Percentiles rank a stretch among this genome's conserved stretches.
Evolutionary conservation across 2,329 filamentous ascomycete genomes (phyloP).

Genomic region (Arachnopeziza araneosa): DNA sequence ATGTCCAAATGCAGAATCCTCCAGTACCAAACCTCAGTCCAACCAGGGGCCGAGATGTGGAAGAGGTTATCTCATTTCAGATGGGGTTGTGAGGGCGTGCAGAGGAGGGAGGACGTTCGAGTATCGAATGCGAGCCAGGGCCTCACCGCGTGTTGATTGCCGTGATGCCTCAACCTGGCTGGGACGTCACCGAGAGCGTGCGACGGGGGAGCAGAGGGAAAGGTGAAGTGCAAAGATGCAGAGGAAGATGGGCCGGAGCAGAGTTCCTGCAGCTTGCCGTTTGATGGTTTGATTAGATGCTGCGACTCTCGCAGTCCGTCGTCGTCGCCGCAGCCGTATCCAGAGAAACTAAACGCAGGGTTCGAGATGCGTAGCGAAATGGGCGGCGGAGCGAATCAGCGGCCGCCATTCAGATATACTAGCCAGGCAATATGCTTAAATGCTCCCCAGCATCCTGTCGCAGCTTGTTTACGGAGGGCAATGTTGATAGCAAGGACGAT

Average conservation of each 20-base stretch:
- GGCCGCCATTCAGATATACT: neutral
- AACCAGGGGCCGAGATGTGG: conserved; percentile 27
- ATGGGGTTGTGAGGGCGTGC: conserved; percentile 1
- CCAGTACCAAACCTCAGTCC: conserved; percentile 23
- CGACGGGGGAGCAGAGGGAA: too few species aligned
- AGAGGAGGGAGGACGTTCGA: conserved; percentile 5
- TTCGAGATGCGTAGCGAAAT: neutral
- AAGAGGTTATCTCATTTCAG: conserved; percentile 30
- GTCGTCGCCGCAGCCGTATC: neutral
- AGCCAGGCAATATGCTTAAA: neutral
- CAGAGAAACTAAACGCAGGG: neutral
- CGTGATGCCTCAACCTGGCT: neutral
- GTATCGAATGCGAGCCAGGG: neutral
- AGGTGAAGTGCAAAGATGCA: neutral
- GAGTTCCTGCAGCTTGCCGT: neutral
- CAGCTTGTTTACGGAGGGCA: neutral
- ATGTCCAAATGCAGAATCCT: conserved; percentile 10
- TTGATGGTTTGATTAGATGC: neutral
- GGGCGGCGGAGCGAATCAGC: neutral
- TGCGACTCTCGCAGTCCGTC: neutral
- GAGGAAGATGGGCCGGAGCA: neutral
- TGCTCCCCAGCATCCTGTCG: neutral
- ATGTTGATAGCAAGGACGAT: neutral
- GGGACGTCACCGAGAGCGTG: too few species aligned
- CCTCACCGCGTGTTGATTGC: neutral